Evolutionary conservation across 2,329 filamentous ascomycete genomes (phyloP), one percentile per base, ranked within the genome.

Genomic region (Fusarium zealandicum): DNA sequence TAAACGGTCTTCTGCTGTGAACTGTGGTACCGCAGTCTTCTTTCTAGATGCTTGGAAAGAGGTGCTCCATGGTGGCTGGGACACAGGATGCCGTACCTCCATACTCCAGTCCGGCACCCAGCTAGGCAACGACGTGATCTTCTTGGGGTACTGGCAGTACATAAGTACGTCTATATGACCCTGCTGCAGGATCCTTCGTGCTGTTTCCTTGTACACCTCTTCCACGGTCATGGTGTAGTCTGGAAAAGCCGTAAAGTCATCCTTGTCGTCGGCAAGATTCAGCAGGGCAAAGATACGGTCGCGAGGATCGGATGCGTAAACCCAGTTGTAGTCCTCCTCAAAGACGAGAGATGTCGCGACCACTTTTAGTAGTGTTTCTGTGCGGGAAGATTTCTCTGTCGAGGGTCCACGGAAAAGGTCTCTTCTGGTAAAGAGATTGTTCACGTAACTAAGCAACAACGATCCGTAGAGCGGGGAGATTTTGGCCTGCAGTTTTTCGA

Each of bases 21-120:
- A 38, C 20, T 4, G 30, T 2, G 33, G 43, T 9, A 12, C 6
- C 10, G 25, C 28, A 8, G 10, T 8, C 10, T 31, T 13, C 2
- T n/a, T 18, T 8, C 47, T 33, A 1, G 54, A 55, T 13, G 58
- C 58, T 3, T 16, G 14, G 14, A 61, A 61, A 2, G 20, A 38
- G 3, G 31, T 50, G 2, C 14, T 6, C 54, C 55, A 59, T 1
- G 54, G 51, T 3, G 51, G 37, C 22, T 47, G 39, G 5, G 28
- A 33, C 9, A 40, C 47, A 2, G 58, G 54, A 25, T 46, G 31
- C 17, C 47, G 51, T 6, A 61, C 18, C 8, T 44, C 27, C 54
- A 59, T 61, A 13, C 20, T 58, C 58, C 55, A 61, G 37, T 61
- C 58, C 5, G 55, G 54, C 4, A 59, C 58, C 58, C 55, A 61